phyloP scores from a whole-genome alignment of 1,284 basidiomycete genomes.

The Puccinia polysora region DNA sequence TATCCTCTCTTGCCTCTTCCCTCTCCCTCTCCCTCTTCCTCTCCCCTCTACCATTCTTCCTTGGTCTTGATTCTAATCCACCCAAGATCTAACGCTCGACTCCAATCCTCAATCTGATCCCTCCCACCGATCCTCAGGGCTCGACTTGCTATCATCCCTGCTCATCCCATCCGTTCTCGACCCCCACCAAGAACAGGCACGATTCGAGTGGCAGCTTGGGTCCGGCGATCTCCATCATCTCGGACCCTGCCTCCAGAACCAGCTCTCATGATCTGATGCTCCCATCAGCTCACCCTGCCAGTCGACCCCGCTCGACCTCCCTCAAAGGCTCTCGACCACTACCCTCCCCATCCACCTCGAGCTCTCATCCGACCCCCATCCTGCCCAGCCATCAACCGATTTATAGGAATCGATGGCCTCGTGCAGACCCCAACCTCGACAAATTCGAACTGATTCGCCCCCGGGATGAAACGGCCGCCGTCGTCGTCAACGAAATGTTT shows the following conservation, averaged over 20 bases:
- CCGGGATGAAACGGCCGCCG: conserved; percentile 12
- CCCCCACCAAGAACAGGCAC: conserved; percentile 1
- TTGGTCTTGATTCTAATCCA: no score
- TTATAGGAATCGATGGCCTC: conserved; percentile 23
- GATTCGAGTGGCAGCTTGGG: not conserved
- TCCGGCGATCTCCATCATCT: conserved; percentile 1
- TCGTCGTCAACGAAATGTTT: conserved; percentile 40
- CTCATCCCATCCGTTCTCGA: no score
- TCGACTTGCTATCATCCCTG: no score
- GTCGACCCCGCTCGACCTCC: not conserved
- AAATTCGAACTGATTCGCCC: conserved; percentile 32
- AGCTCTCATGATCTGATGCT: conserved; percentile 19
- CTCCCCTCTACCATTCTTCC: no score
- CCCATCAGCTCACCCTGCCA: not conserved
- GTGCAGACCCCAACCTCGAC: conserved; percentile 20
- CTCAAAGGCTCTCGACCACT: not conserved
- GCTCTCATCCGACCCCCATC: not conserved
- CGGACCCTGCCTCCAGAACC: not conserved
- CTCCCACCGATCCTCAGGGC: no score
- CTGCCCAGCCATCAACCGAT: not conserved
- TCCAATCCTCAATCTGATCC: no score
- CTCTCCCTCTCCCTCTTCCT: no score
- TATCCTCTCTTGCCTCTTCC: no score
- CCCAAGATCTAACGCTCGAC: no score
- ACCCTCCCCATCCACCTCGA: not conserved